A percentile compares a stretch with the other conserved stretches of the same genome.
Evolutionary conservation across 345 rosid species (phyloP).

Genomic region (Isatis tinctoria): DNA sequence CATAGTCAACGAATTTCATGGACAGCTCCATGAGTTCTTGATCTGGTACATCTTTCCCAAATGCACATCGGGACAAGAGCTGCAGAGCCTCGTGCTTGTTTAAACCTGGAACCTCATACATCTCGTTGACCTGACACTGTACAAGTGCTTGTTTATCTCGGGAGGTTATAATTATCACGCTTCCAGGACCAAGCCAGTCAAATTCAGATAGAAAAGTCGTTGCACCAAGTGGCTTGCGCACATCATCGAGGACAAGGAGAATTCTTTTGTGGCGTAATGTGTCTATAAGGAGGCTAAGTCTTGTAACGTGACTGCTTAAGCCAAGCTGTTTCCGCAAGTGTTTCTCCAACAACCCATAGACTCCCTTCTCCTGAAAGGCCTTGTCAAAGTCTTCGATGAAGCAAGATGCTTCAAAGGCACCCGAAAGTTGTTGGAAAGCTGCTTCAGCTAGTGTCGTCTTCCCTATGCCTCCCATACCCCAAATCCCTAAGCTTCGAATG

Average conservation of each 20-base stretch:
- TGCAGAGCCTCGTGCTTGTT: neutral
- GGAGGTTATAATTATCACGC: neutral
- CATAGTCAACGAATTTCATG: neutral
- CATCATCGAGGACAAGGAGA: neutral
- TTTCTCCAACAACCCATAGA: neutral
- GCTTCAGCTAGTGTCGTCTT: constrained; percentile 18
- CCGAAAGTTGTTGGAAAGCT: neutral
- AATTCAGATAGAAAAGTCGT: neutral
- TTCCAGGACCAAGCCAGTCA: neutral
- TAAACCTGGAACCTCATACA: neutral
- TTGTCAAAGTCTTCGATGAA: constrained; percentile 6
- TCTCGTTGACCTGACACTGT: neutral
- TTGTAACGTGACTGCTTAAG: neutral
- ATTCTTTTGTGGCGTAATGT: neutral
- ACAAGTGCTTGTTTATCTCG: neutral
- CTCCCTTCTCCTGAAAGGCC: neutral
- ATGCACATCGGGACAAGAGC: neutral
- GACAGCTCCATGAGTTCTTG: neutral
- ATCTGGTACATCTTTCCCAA: neutral
- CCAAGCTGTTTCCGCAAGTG: neutral
- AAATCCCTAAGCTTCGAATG: constrained; percentile 12
- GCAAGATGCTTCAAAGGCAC: constrained; percentile 1
- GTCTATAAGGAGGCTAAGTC: neutral
- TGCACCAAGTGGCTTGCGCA: neutral
- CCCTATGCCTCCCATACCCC: constrained; percentile 23